Base-by-base conservation (phyloP, 805 yeast species). In the Nakazawaea pomicola region DNA sequence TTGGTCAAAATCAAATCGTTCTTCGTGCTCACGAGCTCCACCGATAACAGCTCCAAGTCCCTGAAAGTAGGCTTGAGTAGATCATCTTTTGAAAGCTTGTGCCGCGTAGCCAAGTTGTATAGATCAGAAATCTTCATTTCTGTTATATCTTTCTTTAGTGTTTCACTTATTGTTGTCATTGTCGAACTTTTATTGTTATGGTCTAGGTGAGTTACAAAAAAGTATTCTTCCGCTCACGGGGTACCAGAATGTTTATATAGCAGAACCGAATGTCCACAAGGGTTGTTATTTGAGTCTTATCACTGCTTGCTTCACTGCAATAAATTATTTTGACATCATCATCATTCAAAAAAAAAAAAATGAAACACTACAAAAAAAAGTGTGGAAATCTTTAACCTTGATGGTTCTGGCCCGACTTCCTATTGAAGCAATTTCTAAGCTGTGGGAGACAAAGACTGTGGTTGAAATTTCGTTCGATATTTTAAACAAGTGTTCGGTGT, bases 101-200 rank as follows among this genome's bases (percentile, higher is more conserved):
- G 14, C n/a, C 3, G 30, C 7, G n/a, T 28, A 23, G 7, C 23
- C 33, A n/a, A n/a, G n/a, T n/a, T n/a, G 17, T 34, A 40, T 4
- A 40, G 31, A 21, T 40, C 43, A 9, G 34, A 11, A 16, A 39
- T 27, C 29, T 29, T 29, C 39, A 40, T 29, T 12, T 40, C 39
- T 3, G 17, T 14, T 3, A 40, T 29, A 21, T 33, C 17, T 11
- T 28, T 28, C 3, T 18, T 16, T 4, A 34, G 17, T 12, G 10
- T 11, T 6, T 17, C 31, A 8, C 10, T 23, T 23, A 10, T 23
- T 23, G 25, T 23, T 23, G 25, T 23, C 25, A 23, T 23, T n/a
- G n/a, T n/a, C n/a, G n/a, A n/a, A n/a, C n/a, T n/a, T n/a, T n/a
- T n/a, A n/a, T n/a, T n/a, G n/a, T n/a, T n/a, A n/a, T n/a, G n/a